Base-by-base conservation (phyloP, 2,329 filamentous ascomycete genomes). In the Orbilia javanica region DNA sequence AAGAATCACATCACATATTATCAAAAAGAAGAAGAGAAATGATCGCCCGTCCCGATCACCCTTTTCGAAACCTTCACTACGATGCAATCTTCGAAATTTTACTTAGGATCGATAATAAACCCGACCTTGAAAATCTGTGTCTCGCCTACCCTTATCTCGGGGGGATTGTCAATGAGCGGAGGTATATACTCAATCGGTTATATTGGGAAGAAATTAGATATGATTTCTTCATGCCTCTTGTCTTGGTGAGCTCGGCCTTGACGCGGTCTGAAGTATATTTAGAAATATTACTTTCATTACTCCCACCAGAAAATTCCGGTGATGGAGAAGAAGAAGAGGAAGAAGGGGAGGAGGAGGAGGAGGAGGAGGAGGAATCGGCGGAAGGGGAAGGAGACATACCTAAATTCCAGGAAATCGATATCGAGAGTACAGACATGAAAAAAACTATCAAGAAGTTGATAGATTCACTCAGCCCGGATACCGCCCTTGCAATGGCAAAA, bases 161-260 rank as follows among this genome's bases (percentile, higher is more conserved):
- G 13, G 4, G 52, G 10, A 1, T 57, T 69, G 10, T 29, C 57
- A 8, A 13, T 48, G 11, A 25, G 7, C 11, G 69, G 13, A 36
- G 53, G 11, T 46, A 27, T 6, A 36, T 76, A 1, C 1, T 65
- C 6, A 53, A 76, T 5, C 25, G 13, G 4, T 3, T 65, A 29
- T 65, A 76, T 48, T 64, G 65, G 64, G 18, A 27, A 3, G 72
- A 76, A 46, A 76, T 76, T 25, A n/a, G 50, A 48, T 25, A 34
- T 15, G 29, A 65, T 4, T 76, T 46, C 20, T 42, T 76, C 6
- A 31, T 57, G 7, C 34, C 48, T 1, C 22, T 20, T 0, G 44
- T 55, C 4, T 27, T 76, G 13, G 8, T 76, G 13, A 69, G 44
- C n/a, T 64, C 31, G 34, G 13, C 20, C 27, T 60, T 69, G 8